Base-by-base conservation (phyloP, 805 yeast species). In the Ogataea glucozyma region DNA sequence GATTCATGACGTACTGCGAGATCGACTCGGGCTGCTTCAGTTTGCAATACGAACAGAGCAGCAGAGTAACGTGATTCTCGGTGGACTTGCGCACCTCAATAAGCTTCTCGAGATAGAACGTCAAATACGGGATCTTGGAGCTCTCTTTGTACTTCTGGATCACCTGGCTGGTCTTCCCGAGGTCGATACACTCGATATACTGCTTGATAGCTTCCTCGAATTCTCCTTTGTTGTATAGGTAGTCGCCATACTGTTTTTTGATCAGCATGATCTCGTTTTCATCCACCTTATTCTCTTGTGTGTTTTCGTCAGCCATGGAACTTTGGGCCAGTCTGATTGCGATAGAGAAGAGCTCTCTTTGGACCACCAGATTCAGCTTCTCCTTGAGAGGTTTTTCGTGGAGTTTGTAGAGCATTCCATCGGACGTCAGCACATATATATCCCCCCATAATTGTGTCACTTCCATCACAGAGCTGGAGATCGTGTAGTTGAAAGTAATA, bases 111-210 rank as follows among this genome's bases (percentile, higher is more conserved):
- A 89, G 65, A 49, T 84, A 89, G 31, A 69, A 68, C 0, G 88
- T 74, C 53, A 90, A 65, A 46, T 78, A 78, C 21, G 70, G 67
- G 1, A 88, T 85, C 44, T 84, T 83, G 6, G 86, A 79, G 16
- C 88, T 83, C 46, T 84, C 95, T 49, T 85, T 82, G 61, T 83
- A 88, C 54, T 83, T 83, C 31, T 87, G 77, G 14, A 91, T 86
- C 3, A 89, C 79, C 45, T 82, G 86, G 59, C 91, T 85, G 2
- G 89, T 77, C 40, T 80, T 79, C 0, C 81, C 80, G 2, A 73
- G 49, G 1, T 58, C 47, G 17, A 67, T 58, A 40, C 69, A 58
- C 18, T 69, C 74, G n/a, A 85, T 73, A 55, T 83, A 93, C 49
- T 85, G 83, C n/a, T 75, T 71, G 49, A 88, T 78, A 0, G 98